Base-by-base conservation (phyloP, 805 yeast species). In the Sugiyamaella americana region DNA sequence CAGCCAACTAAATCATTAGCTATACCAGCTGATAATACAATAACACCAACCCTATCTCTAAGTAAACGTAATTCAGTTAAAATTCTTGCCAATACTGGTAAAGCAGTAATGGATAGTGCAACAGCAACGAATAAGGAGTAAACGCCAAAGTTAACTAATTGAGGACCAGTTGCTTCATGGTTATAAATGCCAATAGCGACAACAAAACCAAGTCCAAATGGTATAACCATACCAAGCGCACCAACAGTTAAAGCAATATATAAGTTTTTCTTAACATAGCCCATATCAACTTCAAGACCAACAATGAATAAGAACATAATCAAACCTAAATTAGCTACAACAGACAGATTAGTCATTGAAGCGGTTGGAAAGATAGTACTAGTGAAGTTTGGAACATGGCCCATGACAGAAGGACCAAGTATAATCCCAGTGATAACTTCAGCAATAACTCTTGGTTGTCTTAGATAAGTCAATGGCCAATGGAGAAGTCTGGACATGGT, bases 61-160 rank as follows among this genome's bases (percentile, higher is more conserved):
- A 82, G 73, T 50, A 85, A 69, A 53, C 84, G 73, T 51, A 85
- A 69, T 58, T 84, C 91, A 3, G 87, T 80, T 52, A 85, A 66
- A 22, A 85, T 85, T 59, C 94, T 77, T 1, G 86, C 91, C 51
- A 85, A 65, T 2, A 85, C 95, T 0, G 95, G 95, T 62, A 85
- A 81, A 0, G 95, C 95, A 2, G 95, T 85, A 53, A 85, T 83
- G 52, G 91, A 79, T 72, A 84, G 73, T 2, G 95, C 91, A 10
- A 83, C 87, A 2, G 91, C 89, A 43, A 85, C 80, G 56, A 85
- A 85, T 8, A 84, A 84, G 82, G 82, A 79, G 56, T 73, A 85
- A 0, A 87, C 82, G 11, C 89, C 80, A 59, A 84, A 84, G 45
- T 78, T 69, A 30, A 80, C 69, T 26, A 26, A 8, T 8, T 35